Percentiles rank a stretch among this genome's conserved stretches.
These are phyloP conservation scores for Xerocomellus intermedius DNA, from an alignment of 768 basidiomycete species.

Conservation along the genomic window DNA sequence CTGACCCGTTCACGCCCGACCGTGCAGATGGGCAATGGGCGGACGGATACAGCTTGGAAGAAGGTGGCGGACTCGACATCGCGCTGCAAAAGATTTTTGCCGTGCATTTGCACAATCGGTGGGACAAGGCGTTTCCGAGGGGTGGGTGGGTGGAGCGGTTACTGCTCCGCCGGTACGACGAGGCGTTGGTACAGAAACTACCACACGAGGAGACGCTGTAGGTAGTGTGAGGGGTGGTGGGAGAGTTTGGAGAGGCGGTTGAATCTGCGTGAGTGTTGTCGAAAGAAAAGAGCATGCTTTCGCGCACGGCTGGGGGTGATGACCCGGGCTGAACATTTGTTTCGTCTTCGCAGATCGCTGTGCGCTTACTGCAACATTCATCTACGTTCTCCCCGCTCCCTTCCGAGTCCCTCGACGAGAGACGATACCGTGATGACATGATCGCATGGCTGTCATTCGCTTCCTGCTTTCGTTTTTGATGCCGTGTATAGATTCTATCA, in stretches of 20 bases:
- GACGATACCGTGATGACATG: background rate
- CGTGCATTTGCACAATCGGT: slow-evolving; percentile 94
- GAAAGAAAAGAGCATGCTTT: no score
- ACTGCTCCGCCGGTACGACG: slow-evolving; percentile 62
- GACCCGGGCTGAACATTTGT: background rate
- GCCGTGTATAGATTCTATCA: background rate
- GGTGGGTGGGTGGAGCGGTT: slow-evolving; percentile 87
- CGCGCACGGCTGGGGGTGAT: background rate
- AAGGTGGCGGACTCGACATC: slow-evolving; percentile 61
- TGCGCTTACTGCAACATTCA: background rate
- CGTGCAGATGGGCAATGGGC: slow-evolving; percentile 59
- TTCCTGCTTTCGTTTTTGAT: background rate
- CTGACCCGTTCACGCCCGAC: slow-evolving; percentile 78
- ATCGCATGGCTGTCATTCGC: background rate
- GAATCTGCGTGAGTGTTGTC: background rate
- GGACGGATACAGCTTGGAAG: slow-evolving; percentile 48
- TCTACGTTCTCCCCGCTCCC: no score
- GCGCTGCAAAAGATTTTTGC: slow-evolving; percentile 74
- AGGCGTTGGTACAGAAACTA: slow-evolving; percentile 18
- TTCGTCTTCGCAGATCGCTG: background rate
- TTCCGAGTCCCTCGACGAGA: background rate
- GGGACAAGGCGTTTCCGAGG: slow-evolving; percentile 80
- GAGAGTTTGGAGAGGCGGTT: background rate
- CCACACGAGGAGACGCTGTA: background rate
- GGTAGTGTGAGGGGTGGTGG: background rate